phyloP scores from a whole-genome alignment of 257 asterid genomes.

The Striga asiatica region DNA sequence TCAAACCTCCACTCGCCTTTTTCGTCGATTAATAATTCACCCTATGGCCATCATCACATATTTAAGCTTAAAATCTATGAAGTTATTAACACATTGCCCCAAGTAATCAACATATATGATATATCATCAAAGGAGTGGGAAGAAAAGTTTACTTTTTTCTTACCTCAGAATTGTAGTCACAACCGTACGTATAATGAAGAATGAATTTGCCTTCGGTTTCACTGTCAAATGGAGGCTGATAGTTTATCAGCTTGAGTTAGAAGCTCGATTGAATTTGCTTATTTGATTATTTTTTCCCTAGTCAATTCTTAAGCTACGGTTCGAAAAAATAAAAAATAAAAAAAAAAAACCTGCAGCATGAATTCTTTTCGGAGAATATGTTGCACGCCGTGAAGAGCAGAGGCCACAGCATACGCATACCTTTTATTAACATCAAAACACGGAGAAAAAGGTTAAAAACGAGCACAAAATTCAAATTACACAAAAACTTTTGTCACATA shows the following conservation, averaged over 20 bases:
- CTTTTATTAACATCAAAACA: conserved; percentile 13
- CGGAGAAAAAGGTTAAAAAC: not conserved
- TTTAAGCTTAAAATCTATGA: not conserved
- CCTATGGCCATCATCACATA: conserved; percentile 26
- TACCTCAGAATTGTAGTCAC: conserved; percentile 45
- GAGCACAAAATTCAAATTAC: not conserved
- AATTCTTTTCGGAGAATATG: conserved; percentile 47
- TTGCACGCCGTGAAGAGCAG: conserved; percentile 55
- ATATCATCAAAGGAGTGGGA: not conserved
- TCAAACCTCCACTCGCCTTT: conserved; percentile 54
- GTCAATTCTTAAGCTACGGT: no score
- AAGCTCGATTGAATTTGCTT: not conserved
- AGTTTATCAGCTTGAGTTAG: not conserved
- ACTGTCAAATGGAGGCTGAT: conserved; percentile 61
- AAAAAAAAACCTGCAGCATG: conserved; percentile 56
- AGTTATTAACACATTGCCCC: not conserved
- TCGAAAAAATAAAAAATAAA: no score
- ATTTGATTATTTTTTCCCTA: no score
- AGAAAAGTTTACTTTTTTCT: not conserved
- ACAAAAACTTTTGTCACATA: not conserved
- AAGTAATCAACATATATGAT: not conserved
- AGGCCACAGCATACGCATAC: conserved; percentile 63
- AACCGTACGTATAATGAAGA: conserved; percentile 47
- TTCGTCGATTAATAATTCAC: conserved; percentile 29
- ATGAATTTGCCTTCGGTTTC: conserved; percentile 30